phyloP scores from a whole-genome alignment of 805 yeast genomes.

The Ogataea salicorniae region DNA sequence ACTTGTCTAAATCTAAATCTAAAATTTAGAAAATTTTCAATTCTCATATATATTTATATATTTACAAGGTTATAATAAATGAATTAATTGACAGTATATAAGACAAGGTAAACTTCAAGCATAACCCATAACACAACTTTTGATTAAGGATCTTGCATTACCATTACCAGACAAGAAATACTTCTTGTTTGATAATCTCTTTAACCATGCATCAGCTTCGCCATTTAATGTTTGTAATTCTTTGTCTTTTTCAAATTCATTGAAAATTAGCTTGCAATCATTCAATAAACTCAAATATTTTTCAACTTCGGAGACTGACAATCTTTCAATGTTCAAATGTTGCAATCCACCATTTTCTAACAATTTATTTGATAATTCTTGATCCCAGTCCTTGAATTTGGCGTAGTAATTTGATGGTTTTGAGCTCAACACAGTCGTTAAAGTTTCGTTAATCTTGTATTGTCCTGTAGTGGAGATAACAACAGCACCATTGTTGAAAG shows the following conservation, averaged over 20 bases:
- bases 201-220: conserved; percentile 20
- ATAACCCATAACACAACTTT: conserved; percentile 34
- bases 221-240: conserved; percentile 8
- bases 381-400: conserved; percentile 44
- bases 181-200: conserved; percentile 40
- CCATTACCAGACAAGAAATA: conserved; percentile 61
- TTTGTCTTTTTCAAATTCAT: conserved; percentile 30
- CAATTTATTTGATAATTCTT: conserved; percentile 46
- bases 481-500: conserved; percentile 59
- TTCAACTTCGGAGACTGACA: conserved; percentile 41
- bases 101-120: conserved; percentile 14
- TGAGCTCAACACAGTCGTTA: conserved; percentile 49
- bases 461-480: conserved; percentile 58
- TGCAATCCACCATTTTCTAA: conserved; percentile 23
- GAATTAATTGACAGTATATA: conserved; percentile 9
- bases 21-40: not conserved
- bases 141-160: conserved; percentile 50
- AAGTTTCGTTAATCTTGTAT: conserved; percentile 48
- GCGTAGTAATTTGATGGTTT: conserved; percentile 53
- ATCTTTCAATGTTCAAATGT: conserved; percentile 36
- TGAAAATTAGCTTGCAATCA: conserved; percentile 35
- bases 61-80: not conserved
- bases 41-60: not conserved
- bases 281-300: conserved; percentile 37
- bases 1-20: not conserved